Conservation (phyloP, 331 rosid genomes). For the Rosa hybrid region DNA sequence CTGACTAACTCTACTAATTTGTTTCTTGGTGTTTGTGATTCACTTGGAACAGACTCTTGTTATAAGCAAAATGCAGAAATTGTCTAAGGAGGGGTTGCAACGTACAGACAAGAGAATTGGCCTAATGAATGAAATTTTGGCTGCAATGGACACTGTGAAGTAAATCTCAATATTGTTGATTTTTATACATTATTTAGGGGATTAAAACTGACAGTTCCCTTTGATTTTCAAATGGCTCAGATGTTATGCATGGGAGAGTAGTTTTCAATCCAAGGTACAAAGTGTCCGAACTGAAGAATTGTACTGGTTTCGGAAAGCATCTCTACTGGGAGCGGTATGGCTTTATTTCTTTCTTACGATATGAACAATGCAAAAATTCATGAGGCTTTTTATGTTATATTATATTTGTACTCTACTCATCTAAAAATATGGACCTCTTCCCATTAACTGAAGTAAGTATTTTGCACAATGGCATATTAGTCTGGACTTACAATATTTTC, state of each 20-base stretch:
- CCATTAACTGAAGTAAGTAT: conserved; percentile 2
- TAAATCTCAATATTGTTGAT: conserved; percentile 36
- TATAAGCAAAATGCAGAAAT: conserved; percentile 86
- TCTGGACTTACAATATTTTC: background rate
- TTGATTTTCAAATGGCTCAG: conserved; percentile 52
- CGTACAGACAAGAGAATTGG: conserved; percentile 95
- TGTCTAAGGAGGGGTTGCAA: conserved; percentile 82
- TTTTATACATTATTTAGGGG: background rate
- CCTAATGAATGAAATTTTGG: conserved; percentile 92
- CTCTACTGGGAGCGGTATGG: conserved; percentile 84
- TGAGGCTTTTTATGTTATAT: background rate
- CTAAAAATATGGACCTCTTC: background rate
- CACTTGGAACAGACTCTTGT: conserved; percentile 65
- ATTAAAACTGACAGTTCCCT: conserved; percentile 13
- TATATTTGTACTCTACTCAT: background rate
- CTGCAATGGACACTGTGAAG: conserved; percentile 98
- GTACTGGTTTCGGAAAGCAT: conserved; percentile 83
- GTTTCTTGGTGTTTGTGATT: conserved; percentile 9
- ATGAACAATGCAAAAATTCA: conserved; percentile 5
- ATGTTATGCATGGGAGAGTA: conserved; percentile 96
- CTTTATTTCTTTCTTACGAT: conserved; percentile 3
- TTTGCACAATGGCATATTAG: background rate
- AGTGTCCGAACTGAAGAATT: conserved; percentile 70
- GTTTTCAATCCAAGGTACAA: conserved; percentile 81
- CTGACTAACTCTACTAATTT: background rate